Evolutionary conservation across 805 yeast species (phyloP).

Genomic region (Yamadazyma nakazawae): DNA sequence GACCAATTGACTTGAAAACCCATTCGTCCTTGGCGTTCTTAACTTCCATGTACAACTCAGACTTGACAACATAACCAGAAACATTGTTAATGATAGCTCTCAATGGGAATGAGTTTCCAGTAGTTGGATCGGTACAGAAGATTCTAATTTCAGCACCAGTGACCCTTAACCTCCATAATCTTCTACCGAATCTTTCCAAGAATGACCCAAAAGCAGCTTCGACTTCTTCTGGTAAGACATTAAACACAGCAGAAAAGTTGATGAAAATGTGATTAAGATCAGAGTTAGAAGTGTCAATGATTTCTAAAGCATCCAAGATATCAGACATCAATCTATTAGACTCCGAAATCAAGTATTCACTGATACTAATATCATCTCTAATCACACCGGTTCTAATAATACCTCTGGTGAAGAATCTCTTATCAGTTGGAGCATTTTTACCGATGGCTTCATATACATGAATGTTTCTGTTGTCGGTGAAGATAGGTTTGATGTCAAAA

Average conservation of each 20-base stretch:
- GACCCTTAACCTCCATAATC: constrained; percentile 94
- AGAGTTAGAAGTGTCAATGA: constrained; percentile 89
- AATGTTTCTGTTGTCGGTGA: constrained; percentile 94
- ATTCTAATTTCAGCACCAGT: constrained; percentile 97
- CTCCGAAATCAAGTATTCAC: constrained; percentile 93
- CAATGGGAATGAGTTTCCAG: constrained; percentile 90
- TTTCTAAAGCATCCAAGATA: constrained; percentile 90
- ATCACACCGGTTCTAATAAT: constrained; percentile 94
- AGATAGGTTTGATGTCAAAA: constrained; percentile 90
- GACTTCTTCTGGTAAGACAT: constrained; percentile 91
- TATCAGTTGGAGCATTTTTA: constrained; percentile 88
- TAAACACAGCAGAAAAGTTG: constrained; percentile 94
- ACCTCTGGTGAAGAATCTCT: constrained; percentile 95
- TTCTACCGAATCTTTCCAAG: constrained; percentile 94
- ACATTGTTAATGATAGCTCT: constrained; percentile 96
- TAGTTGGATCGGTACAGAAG: constrained; percentile 83
- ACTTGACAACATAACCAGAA: constrained; percentile 94
- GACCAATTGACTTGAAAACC: constrained; percentile 93
- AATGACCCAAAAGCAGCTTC: constrained; percentile 97
- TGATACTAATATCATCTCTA: constrained; percentile 87
- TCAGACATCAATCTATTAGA: constrained; percentile 95
- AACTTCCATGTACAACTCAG: constrained; percentile 92
- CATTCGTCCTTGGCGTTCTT: constrained; percentile 91
- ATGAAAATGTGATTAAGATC: constrained; percentile 97
- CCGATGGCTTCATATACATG: constrained; percentile 97